Conservation (phyloP, 257 asterid species). For the Salvia miltiorrhiza region DNA sequence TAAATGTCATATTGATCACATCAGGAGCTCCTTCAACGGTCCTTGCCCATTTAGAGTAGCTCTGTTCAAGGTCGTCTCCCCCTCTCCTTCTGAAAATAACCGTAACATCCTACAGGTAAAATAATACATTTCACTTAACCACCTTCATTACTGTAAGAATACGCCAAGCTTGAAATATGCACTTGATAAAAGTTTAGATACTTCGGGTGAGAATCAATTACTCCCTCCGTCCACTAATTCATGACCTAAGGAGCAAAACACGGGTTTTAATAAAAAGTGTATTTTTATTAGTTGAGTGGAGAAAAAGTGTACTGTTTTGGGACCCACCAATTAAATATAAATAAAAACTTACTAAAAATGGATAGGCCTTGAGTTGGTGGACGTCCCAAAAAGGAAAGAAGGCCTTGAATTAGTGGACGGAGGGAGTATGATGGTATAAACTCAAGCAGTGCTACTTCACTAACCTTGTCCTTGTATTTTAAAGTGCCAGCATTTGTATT, state of each 20-base stretch:
- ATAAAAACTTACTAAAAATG: neutral
- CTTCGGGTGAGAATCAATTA: too few relatives aligned
- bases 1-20: constrained; percentile 92
- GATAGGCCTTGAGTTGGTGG: too few relatives aligned
- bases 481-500: constrained; percentile 68
- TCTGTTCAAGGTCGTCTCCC: constrained; percentile 98
- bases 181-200: neutral
- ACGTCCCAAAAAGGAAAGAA: too few relatives aligned
- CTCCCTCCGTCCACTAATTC: too few relatives aligned
- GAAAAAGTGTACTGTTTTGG: too few relatives aligned
- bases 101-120: constrained; percentile 81
- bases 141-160: neutral
- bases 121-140: constrained; percentile 4
- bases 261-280: too few relatives aligned
- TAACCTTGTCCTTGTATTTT: constrained; percentile 97
- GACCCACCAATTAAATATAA: too few relatives aligned
- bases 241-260: too few relatives aligned
- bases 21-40: constrained; percentile 94
- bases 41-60: constrained; percentile 84
- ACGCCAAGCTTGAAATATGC: neutral
- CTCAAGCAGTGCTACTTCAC: constrained; percentile 21
- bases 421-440: neutral
- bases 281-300: too few relatives aligned
- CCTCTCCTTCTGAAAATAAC: constrained; percentile 99
- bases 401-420: too few relatives aligned